Evolutionary conservation across 495 filamentous ascomycete species (phyloP), one percentile per base, ranked within the genome.

Genomic region (Aspergillus panamensis): DNA sequence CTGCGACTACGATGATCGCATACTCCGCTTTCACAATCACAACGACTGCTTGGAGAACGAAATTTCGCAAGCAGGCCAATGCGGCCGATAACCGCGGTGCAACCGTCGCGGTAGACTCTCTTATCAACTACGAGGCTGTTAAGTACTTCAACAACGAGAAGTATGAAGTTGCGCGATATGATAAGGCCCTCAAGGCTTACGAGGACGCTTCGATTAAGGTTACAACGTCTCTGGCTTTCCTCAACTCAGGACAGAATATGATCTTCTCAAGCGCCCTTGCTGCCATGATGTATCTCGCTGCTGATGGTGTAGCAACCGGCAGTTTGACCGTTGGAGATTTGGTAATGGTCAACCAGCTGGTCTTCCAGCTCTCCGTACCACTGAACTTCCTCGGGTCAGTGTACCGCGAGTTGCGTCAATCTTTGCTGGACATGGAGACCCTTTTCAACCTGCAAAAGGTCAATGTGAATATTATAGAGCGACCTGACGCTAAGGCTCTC

Each of bases 141-240:
- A 97, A 97, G 75, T 96, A 97, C 77, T 98, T 98, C 80, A 98
- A 97, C 73, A 97, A 97, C 68, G 94, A 98, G 69, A 88, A 87
- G 64, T 96, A 90, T 62, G 94, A 98, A 71, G 88, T 94, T 43
- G 84, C 81, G 19, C 84, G 94, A 21, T 98, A 98, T 67, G 92
- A 97, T 69, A 83, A 86, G 61, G 90, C 94, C 0, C 78, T 98
- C 39, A 81, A 87, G 61, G 77, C 83, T 20, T 97, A 98, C 71
- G 91, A 98, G 69, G 89, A 88, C 69, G 89, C 90, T 32, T 96
- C 91, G 16, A 97, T 97, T 78, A 97, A 96, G 69, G 89, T 97
- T 48, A 91, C 90, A 2, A 97, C 95, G 0, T 96, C 92, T 1
- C 76, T 98, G 32, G 86, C 94, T 9, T 85, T 96, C 53, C 84